Evolutionary conservation across 108 stramenopile genomes (phyloP), one percentile per base, ranked within the genome.

Genomic region (Cyclotella baltica): DNA sequence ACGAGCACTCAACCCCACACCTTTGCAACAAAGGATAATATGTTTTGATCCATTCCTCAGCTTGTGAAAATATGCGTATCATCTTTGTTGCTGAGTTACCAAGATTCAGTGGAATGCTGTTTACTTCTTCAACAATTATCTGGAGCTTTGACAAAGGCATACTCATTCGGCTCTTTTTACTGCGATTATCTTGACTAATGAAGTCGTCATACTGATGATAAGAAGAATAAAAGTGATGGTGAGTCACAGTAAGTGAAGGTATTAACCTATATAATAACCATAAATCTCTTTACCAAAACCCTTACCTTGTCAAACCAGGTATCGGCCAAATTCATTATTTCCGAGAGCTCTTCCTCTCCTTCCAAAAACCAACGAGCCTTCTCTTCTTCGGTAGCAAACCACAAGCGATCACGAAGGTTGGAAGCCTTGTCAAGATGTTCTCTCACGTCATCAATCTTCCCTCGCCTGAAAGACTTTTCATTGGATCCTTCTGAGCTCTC

Each of bases 281-380:
- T 25, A 29, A 25, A 2, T 25, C 22, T 57, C 23, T 25, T 57
- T 1, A 57, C 33, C 1, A 30, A 0, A 27, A 58, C 55, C 52
- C 87, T 22, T 84, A 90, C 89, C 85, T 88, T 78, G 11, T 89
- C 87, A 67, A 89, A 88, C 90, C 90, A 93, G 34, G 57, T 27
- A 38, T 86, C 85, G 1, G 89, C 92, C 73, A 80, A 85, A 18
- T 76, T 55, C 0, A 91, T 64, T 58, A 93, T 90, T 34, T 77
- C 37, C 9, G 46, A 37, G 36, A 93, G 73, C 61, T 91, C 87
- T 0, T 58, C 51, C 55, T 91, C 90, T 37, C 87, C 87, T 10
- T 89, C 87, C 20, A 91, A 77, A 19, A 58, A 50, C 90, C 90
- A 93, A 20, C 48, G 34, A 40, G 70, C 59, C 58, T 83, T 87